Conservation (phyloP, 2,329 filamentous ascomycete genomes). For the Colletotrichum caudatum region DNA sequence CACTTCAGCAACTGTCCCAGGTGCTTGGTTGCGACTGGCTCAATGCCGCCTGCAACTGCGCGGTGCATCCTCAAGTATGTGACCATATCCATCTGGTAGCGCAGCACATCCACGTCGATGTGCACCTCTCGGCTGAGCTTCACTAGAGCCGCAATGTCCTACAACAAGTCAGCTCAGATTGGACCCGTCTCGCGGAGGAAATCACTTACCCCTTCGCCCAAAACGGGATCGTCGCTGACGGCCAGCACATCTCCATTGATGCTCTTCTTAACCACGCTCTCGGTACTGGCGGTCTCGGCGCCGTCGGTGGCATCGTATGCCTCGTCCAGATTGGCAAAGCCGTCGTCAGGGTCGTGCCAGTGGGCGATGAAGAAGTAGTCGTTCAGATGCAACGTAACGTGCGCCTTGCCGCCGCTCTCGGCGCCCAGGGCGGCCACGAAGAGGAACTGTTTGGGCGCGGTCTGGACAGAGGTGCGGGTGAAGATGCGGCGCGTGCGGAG, state of each 20-base stretch:
- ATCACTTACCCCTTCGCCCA: slow-evolving; percentile 59
- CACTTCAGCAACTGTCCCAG: slow-evolving; percentile 77
- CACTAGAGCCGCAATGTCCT: slow-evolving; percentile 71
- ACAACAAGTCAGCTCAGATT: slow-evolving; percentile 36
- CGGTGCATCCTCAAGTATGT: slow-evolving; percentile 90
- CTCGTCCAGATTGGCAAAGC: slow-evolving; percentile 81
- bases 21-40: slow-evolving; percentile 82
- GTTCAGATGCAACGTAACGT: slow-evolving; percentile 72
- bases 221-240: slow-evolving; percentile 48
- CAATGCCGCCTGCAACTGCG: slow-evolving; percentile 82
- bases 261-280: slow-evolving; percentile 60
- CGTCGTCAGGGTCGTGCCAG: slow-evolving; percentile 79
- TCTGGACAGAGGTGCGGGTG: slow-evolving; percentile 78
- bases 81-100: slow-evolving; percentile 89
- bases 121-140: slow-evolving; percentile 69
- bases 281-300: slow-evolving; percentile 51
- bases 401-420: slow-evolving; percentile 58
- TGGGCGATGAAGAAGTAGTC: slow-evolving; percentile 92
- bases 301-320: slow-evolving; percentile 53
- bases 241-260: slow-evolving; percentile 27
- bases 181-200: background rate
- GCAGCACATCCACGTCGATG: slow-evolving; percentile 80
- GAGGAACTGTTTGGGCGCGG: slow-evolving; percentile 81
- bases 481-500: slow-evolving; percentile 83
- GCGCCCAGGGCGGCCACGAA: slow-evolving; percentile 79